phyloP scores from a whole-genome alignment of 2,329 filamentous ascomycete genomes.

The Xylaria sp. region DNA sequence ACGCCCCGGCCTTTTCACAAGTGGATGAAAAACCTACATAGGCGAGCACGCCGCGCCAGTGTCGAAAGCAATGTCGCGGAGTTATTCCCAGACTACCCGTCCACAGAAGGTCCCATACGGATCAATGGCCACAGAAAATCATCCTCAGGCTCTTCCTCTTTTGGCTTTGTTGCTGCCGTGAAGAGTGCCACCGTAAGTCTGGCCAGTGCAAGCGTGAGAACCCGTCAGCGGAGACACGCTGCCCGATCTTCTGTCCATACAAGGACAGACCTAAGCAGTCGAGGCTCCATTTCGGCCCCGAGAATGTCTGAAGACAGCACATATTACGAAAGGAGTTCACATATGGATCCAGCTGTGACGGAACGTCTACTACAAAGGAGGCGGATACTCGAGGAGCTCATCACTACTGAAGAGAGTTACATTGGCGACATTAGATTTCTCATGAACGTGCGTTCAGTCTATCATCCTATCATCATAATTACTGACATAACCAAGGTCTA shows the following conservation, averaged over 20 bases:
- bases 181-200: conserved; percentile 85
- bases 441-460: conserved; percentile 73
- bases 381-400: conserved; percentile 84
- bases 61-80: conserved; percentile 41
- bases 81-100: conserved; percentile 51
- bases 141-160: conserved; percentile 80
- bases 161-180: conserved; percentile 81
- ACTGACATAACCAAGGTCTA: conserved; percentile 67
- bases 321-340: conserved; percentile 65
- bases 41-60: conserved; percentile 61
- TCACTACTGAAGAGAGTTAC: conserved; percentile 88
- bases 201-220: conserved; percentile 75
- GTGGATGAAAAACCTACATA: conserved; percentile 78
- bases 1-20: conserved; percentile 67
- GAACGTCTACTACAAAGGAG: conserved; percentile 80
- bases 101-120: conserved; percentile 44
- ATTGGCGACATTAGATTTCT: conserved; percentile 88
- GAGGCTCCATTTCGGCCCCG: conserved; percentile 67
- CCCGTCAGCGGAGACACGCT: conserved; percentile 66
- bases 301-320: conserved; percentile 73
- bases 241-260: conserved; percentile 65
- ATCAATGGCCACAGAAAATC: conserved; percentile 63
- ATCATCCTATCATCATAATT: not conserved
- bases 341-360: conserved; percentile 74
- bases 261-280: conserved; percentile 71